phyloP scores from a whole-genome alignment of 495 filamentous ascomycete species.

The Penicillium parvum region DNA sequence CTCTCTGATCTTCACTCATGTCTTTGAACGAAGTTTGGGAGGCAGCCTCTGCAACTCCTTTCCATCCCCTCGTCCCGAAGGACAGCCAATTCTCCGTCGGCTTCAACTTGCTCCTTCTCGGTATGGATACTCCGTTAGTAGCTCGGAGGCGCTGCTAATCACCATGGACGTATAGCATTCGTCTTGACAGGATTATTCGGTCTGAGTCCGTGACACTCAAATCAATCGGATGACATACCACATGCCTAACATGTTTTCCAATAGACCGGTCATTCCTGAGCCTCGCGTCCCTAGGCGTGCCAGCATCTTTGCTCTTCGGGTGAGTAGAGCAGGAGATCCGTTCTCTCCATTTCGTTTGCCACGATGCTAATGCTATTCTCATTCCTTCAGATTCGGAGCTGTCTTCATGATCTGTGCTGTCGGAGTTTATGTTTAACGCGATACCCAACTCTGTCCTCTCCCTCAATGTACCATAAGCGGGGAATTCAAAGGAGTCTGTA shows the following conservation, averaged over 20 bases:
- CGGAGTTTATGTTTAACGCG: slow-evolving; percentile 88
- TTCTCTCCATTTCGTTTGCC: no score
- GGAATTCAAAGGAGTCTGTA: slow-evolving; percentile 32
- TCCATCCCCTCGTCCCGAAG: slow-evolving; percentile 75
- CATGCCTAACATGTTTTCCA: slow-evolving; percentile 14
- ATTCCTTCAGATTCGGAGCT: slow-evolving; percentile 70
- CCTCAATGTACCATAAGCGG: slow-evolving; percentile 39
- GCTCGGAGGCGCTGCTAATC: slow-evolving; percentile 17
- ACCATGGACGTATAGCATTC: slow-evolving; percentile 40
- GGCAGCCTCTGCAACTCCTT: slow-evolving; percentile 78
- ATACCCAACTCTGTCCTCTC: slow-evolving; percentile 33
- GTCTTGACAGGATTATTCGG: slow-evolving; percentile 69
- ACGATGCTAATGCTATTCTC: slow-evolving; percentile 3
- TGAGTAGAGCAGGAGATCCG: slow-evolving; percentile 47
- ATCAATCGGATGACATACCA: not conserved
- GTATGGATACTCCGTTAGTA: slow-evolving; percentile 36
- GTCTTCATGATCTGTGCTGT: slow-evolving; percentile 98
- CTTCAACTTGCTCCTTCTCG: slow-evolving; percentile 68
- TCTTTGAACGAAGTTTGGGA: slow-evolving; percentile 87
- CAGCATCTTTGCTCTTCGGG: slow-evolving; percentile 87
- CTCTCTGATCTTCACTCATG: slow-evolving; percentile 30
- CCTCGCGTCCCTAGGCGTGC: slow-evolving; percentile 73
- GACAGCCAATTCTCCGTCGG: slow-evolving; percentile 77
- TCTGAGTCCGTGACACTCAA: slow-evolving; percentile 60
- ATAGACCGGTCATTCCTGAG: slow-evolving; percentile 81